A percentile compares a stretch with the other conserved stretches of the same genome.
Evolutionary conservation across 495 filamentous ascomycete genomes (phyloP).

Genomic region (Penicillium lagena): DNA sequence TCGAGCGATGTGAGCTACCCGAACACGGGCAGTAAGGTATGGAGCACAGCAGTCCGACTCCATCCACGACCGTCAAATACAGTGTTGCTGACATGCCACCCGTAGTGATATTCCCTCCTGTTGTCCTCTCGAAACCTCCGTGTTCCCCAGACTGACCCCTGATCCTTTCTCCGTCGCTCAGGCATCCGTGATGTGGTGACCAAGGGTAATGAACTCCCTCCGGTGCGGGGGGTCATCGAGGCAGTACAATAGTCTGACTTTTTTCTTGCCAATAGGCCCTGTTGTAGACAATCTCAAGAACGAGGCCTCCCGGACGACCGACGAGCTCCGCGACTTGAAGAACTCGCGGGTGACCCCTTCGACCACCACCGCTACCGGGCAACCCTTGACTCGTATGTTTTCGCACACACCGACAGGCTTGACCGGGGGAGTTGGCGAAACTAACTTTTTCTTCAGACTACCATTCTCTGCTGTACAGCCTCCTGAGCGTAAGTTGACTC

Average conservation of each 20-base stretch:
- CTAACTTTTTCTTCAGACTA: constrained; percentile 49
- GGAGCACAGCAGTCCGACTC: constrained; percentile 10
- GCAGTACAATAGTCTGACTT: constrained; percentile 26
- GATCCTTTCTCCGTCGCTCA: constrained; percentile 8
- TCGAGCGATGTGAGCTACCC: constrained; percentile 38
- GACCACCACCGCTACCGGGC: constrained; percentile 69
- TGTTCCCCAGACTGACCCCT: constrained; percentile 15
- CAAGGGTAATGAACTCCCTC: constrained; percentile 21
- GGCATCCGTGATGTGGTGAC: constrained; percentile 20
- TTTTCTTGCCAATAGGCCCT: constrained; percentile 46
- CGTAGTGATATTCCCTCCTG: too few relatives aligned
- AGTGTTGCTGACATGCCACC: constrained; percentile 5
- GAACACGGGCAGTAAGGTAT: constrained; percentile 40
- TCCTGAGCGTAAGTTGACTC: constrained; percentile 58
- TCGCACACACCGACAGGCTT: background rate
- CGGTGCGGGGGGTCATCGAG: constrained; percentile 1
- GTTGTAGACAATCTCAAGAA: constrained; percentile 72
- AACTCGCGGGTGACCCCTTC: constrained; percentile 61
- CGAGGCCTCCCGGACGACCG: constrained; percentile 61
- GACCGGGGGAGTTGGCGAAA: constrained; percentile 9
- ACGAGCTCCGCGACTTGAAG: constrained; percentile 72
- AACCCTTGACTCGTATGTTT: constrained; percentile 71
- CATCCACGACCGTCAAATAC: constrained; percentile 2
- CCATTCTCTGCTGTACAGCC: constrained; percentile 89
- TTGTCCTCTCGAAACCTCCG: background rate